These are phyloP conservation scores for Sugiyamaella marilandica DNA, from an alignment of 805 yeast species.

Conservation along the genomic window DNA sequence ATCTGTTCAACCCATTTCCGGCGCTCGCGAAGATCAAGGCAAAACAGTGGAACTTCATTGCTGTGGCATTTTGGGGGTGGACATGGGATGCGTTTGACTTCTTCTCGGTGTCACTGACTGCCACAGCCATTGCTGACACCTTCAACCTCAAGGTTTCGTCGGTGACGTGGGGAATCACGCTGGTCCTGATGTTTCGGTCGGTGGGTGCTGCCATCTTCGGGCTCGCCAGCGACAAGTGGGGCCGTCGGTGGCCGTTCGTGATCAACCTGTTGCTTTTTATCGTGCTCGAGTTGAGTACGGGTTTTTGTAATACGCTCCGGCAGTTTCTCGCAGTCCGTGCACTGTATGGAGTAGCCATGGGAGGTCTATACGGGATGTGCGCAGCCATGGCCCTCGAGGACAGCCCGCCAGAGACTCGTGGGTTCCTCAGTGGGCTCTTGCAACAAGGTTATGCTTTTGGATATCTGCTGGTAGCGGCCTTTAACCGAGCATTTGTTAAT, in stretches of 20 bases:
- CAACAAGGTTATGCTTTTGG: conserved; percentile 82
- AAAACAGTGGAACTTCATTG: conserved; percentile 57
- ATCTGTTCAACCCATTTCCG: conserved; percentile 56
- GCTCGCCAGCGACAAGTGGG: conserved; percentile 52
- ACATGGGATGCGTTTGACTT: conserved; percentile 70
- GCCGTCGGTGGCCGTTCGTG: conserved; percentile 66
- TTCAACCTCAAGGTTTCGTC: conserved; percentile 43
- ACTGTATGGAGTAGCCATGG: conserved; percentile 65
- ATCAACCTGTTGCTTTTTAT: conserved; percentile 48
- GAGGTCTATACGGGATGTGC: conserved; percentile 63
- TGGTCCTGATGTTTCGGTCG: conserved; percentile 66
- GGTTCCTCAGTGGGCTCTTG: conserved; percentile 60
- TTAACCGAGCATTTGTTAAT: conserved; percentile 53
- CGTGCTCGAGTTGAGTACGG: conserved; percentile 59
- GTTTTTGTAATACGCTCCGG: conserved; percentile 53
- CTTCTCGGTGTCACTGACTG: conserved; percentile 57
- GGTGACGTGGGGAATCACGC: conserved; percentile 69
- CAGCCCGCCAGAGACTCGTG: conserved; percentile 54
- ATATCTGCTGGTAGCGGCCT: conserved; percentile 58
- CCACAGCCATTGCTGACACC: conserved; percentile 44
- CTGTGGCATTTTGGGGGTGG: conserved; percentile 62
- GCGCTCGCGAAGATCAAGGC: conserved; percentile 45
- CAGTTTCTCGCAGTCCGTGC: conserved; percentile 62
- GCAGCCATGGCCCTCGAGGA: conserved; percentile 66
- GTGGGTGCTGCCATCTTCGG: conserved; percentile 70